Base-by-base conservation (phyloP, 495 filamentous ascomycete species). In the Emericellopsis terricola region DNA sequence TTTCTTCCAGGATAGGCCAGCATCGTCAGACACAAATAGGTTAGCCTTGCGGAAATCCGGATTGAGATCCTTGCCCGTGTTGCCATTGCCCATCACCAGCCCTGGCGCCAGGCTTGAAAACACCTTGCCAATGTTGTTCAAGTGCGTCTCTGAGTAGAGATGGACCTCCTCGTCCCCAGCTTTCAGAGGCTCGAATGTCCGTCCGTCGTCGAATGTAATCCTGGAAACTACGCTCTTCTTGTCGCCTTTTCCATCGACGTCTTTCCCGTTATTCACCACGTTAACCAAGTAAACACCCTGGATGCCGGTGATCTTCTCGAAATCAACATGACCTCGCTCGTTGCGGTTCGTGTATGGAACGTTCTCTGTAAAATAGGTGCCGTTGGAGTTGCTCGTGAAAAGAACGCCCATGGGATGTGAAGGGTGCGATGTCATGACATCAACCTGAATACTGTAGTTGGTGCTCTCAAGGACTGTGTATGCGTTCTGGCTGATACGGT, bases 391-490 rank as follows among this genome's bases (percentile, higher is more conserved):
- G 47, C 87, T 94, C 7, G 81, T 87, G 43, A 91, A 81, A 14
- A 94, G 62, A 2, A 78, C 70, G 15, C 89, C 89, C 69, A 94
- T 82, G 4, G 78, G 73, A 23, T 59, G 69, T 2, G 57, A 59
- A 19, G 62, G 55, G 4, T 48, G 47, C 8, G 71, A 69, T 1
- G 74, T 81, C 62, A 83, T 71, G 41, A 96, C 86, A 60, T 96
- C 85, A 27, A 97, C 73, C 51, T 94, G 85, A 39, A 97, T 82
- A 57, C 86, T 93, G 61, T 96, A 93, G 42, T 92, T 81, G 13
- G 89, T 94, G 41, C 82, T 86, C 56, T 94, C 87, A 19, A 97
- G 63, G 15, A 96, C 64, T 1, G 89, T 97, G 48, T 94, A 97
- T 10, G 81, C 83, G 45, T 89, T 71, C 49, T 94, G 68, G 43